Percentiles rank a stretch among this genome's conserved stretches.
These are phyloP conservation scores for Phytophthora crassamura DNA, from an alignment of 352 stramenopile species.

Conservation along the genomic window DNA sequence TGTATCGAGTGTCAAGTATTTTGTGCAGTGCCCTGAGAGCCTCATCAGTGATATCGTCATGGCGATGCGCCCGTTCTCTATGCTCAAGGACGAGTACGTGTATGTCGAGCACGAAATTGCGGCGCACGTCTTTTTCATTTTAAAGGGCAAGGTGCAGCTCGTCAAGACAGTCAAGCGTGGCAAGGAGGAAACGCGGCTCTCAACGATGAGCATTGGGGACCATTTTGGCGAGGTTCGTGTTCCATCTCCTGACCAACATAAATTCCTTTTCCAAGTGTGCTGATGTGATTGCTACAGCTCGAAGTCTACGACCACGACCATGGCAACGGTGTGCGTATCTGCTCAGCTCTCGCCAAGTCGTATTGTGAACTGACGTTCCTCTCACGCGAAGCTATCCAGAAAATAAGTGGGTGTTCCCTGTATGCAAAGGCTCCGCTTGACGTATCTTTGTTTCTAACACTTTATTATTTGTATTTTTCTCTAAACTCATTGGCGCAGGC, in stretches of 20 bases:
- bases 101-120: conserved; percentile 87
- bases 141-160: conserved; percentile 77
- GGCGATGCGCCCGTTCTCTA: conserved; percentile 77
- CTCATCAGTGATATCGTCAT: conserved; percentile 88
- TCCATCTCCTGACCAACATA: neutral
- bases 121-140: conserved; percentile 83
- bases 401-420: conserved; percentile 61
- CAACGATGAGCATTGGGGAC: conserved; percentile 55
- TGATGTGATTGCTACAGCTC: conserved; percentile 40
- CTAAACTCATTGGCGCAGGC: conserved; percentile 34
- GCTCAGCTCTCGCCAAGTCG: conserved; percentile 75
- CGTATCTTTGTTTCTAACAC: neutral
- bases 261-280: neutral
- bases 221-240: conserved; percentile 84
- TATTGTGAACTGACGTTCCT: conserved; percentile 86
- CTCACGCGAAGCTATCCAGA: conserved; percentile 71
- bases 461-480: conserved; percentile 2
- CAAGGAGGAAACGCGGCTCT: conserved; percentile 57
- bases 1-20: conserved; percentile 76
- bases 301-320: conserved; percentile 84
- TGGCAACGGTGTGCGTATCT: conserved; percentile 86
- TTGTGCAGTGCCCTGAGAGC: conserved; percentile 77
- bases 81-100: conserved; percentile 80
- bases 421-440: neutral
- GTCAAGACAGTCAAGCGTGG: conserved; percentile 56